Percentiles rank a stretch among this genome's conserved stretches.
Conservation (phyloP, 2,329 filamentous ascomycete genomes). For the Hypoxylon sp. region DNA sequence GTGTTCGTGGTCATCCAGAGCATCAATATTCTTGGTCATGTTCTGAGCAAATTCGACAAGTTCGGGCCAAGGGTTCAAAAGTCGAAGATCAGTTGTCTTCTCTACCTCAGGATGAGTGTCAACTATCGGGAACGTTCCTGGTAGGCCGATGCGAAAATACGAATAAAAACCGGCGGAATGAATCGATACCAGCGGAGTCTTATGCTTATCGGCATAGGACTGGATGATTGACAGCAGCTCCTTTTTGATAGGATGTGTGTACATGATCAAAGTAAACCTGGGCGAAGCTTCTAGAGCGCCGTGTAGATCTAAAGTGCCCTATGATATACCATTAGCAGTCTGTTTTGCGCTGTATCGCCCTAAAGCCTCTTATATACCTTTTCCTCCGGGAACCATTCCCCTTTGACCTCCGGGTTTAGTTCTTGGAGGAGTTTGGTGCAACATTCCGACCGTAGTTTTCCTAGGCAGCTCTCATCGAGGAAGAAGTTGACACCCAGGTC, state of each 20-base stretch:
- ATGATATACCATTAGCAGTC: constrained; percentile 33
- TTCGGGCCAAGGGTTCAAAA: constrained; percentile 89
- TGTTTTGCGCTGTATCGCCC: neutral
- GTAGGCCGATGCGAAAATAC: constrained; percentile 84
- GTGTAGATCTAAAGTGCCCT: constrained; percentile 57
- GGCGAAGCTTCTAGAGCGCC: constrained; percentile 59
- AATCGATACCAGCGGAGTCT: constrained; percentile 83
- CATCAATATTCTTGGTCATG: constrained; percentile 78
- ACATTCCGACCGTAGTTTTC: constrained; percentile 82
- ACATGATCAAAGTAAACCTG: constrained; percentile 69
- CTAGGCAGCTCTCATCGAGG: constrained; percentile 82
- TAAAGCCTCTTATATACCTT: constrained; percentile 54
- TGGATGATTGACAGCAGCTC: constrained; percentile 63
- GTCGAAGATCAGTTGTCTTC: constrained; percentile 85
- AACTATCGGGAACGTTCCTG: constrained; percentile 88
- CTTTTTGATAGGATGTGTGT: constrained; percentile 65
- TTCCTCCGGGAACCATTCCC: constrained; percentile 74
- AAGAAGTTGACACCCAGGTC: constrained; percentile 99
- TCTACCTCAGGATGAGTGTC: constrained; percentile 95
- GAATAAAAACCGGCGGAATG: constrained; percentile 95
- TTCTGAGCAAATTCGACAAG: constrained; percentile 75
- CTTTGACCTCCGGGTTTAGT: constrained; percentile 92
- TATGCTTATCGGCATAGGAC: constrained; percentile 65
- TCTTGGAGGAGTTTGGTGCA: constrained; percentile 84
- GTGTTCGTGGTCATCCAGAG: constrained; percentile 83